Conservation (phyloP, 164 flowering plant species). For the Akebia trifoliata region DNA sequence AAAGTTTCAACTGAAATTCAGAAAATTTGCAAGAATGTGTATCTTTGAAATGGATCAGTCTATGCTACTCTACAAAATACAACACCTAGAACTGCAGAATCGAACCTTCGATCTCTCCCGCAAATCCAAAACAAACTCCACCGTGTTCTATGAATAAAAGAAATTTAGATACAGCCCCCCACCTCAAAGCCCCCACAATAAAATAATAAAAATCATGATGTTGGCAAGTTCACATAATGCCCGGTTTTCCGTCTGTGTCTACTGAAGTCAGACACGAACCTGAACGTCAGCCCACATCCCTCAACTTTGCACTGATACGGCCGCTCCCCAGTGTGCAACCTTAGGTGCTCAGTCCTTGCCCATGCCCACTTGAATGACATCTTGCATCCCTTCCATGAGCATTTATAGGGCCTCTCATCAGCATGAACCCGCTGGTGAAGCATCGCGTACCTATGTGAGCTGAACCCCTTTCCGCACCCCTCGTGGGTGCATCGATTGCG, state of each 20-base stretch:
- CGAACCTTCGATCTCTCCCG: conserved; percentile 3
- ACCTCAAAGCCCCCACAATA: background rate
- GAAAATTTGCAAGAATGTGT: too few species aligned
- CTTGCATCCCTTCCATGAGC: conserved; percentile 81
- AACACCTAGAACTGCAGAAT: conserved; percentile 1
- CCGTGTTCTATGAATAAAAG: background rate
- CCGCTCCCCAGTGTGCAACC: conserved; percentile 88
- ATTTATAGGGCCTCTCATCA: conserved; percentile 83
- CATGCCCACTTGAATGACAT: conserved; percentile 98
- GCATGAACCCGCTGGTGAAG: conserved; percentile 72
- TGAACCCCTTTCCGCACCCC: conserved; percentile 74
- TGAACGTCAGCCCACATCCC: conserved; percentile 79
- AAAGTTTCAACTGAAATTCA: too few species aligned
- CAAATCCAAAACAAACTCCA: background rate
- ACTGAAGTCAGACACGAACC: conserved; percentile 85
- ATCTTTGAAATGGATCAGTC: too few species aligned
- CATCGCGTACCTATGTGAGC: conserved; percentile 63
- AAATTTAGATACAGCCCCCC: background rate
- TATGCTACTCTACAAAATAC: too few species aligned
- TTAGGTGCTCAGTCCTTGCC: conserved; percentile 87
- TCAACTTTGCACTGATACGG: conserved; percentile 73
- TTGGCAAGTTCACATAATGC: conserved; percentile 36
- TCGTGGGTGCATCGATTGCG: conserved; percentile 58
- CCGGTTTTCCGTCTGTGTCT: conserved; percentile 85
- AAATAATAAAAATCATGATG: background rate